Base-by-base conservation (phyloP, 768 basidiomycete species). In the Boletus edulis region DNA sequence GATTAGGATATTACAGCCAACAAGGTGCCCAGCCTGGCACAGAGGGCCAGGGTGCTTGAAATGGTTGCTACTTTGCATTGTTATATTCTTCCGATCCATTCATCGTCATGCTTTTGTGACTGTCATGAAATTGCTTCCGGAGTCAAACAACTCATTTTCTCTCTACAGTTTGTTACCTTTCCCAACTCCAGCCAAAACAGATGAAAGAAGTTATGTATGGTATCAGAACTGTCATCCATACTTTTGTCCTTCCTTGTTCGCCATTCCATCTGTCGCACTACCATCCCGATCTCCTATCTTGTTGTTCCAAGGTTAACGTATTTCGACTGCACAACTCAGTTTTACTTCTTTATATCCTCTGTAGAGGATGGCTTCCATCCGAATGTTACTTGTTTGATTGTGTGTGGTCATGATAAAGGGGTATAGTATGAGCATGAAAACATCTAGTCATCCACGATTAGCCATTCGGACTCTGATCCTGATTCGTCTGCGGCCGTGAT, bases 401-500 rank as follows among this genome's bases (percentile, higher is more conserved):
- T 49, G 58, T 38, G 52, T 8, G 38, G 49, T 57, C 34, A 27
- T 22, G 52, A 49, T 49, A 47, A 14, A 10, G 46, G 46, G 62
- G 58, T 68, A 70, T 71, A 54, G 45, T 56, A 51, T 62, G 24
- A 54, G n/a, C 32, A 49, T 47, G 13, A 48, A 15, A 37, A 46
- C 20, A 27, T 60, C 58, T 69, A 69, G 58, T 81, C 78, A 56
- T 82, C 78, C 31, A 92, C 78, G 27, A 92, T 86, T 65, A 93
- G 65, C 90, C 91, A 93, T 92, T 94, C 91, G 88, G 91, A 70
- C 84, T 92, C 89, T 83, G 82, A 84, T 84, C 85, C 84, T 81
- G 74, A 71, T 71, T 77, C 81, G 81, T 85, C 80, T 75, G 77
- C 71, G 77, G 74, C 69, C 80, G 89, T 81, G 84, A 88, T 73